These are phyloP conservation scores for Microstegium vimineum DNA, from an alignment of 176 grass and related monocot genomes.

Conservation along the genomic window DNA sequence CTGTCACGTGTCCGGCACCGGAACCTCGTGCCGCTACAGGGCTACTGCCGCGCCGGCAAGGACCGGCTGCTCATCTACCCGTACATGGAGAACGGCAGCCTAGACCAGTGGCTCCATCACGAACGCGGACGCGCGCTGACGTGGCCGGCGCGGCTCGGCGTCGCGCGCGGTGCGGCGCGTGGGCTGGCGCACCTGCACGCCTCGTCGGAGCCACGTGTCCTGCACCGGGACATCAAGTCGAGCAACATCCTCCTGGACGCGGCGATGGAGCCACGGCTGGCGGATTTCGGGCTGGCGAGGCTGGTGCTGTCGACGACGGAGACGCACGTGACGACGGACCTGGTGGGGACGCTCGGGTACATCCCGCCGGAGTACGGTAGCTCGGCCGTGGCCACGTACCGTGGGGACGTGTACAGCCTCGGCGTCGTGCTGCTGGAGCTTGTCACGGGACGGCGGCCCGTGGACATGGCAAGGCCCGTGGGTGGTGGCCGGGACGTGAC, in stretches of 20 bases:
- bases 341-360: constrained; percentile 68
- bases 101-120: constrained; percentile 76
- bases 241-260: constrained; percentile 83
- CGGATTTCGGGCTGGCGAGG: constrained; percentile 66
- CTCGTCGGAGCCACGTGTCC: constrained; percentile 47
- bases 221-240: constrained; percentile 82
- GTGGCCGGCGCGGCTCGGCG: constrained; percentile 35
- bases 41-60: constrained; percentile 53
- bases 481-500: constrained; percentile 26
- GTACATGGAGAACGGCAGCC: constrained; percentile 60
- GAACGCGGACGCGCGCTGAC: constrained; percentile 2
- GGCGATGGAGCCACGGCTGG: constrained; percentile 38
- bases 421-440: constrained; percentile 71
- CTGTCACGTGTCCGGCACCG: constrained; percentile 55
- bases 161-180: constrained; percentile 37
- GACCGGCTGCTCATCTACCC: constrained; percentile 76
- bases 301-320: constrained; percentile 29
- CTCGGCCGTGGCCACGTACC: constrained; percentile 33
- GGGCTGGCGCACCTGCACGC: constrained; percentile 66
- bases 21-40: constrained; percentile 48
- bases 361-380: constrained; percentile 65
- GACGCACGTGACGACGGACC: constrained; percentile 64
- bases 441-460: constrained; percentile 41
- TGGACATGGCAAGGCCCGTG: constrained; percentile 37
- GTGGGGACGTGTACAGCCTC: constrained; percentile 81